A percentile compares a stretch with the other conserved stretches of the same genome.
phyloP scores from a whole-genome alignment of 495 filamentous ascomycete species.

The Lineolata rhizophorae region DNA sequence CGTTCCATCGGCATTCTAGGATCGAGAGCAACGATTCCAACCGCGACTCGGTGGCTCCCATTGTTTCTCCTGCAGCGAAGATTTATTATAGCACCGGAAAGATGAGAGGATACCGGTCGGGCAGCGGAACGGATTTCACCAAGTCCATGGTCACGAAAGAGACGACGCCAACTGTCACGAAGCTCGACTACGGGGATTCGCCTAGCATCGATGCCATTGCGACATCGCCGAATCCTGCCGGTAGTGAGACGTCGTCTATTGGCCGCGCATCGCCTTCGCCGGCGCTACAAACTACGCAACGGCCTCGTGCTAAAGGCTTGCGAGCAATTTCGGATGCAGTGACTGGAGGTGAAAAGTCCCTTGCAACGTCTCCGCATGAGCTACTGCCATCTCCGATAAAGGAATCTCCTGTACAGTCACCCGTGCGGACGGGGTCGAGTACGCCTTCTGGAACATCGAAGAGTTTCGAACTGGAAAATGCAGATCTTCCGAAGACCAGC shows the following conservation, averaged over 20 bases:
- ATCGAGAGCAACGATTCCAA: conserved; percentile 16
- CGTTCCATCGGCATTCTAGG: conserved; percentile 9
- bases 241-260: conserved; percentile 27
- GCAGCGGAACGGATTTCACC: conserved; percentile 4
- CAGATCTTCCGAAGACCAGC: conserved; percentile 29
- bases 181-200: conserved; percentile 32
- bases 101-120: conserved; percentile 21
- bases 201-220: conserved; percentile 24
- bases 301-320: conserved; percentile 31
- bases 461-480: conserved; percentile 49
- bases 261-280: conserved; percentile 25
- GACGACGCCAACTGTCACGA: conserved; percentile 36
- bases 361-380: conserved; percentile 25
- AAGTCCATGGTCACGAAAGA: conserved; percentile 26
- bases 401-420: conserved; percentile 43
- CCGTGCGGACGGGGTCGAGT: conserved; percentile 59
- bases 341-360: conserved; percentile 35
- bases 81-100: conserved; percentile 33
- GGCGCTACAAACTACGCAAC: conserved; percentile 6
- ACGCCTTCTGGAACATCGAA: conserved; percentile 62
- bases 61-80: conserved; percentile 8
- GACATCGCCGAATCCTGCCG: conserved; percentile 24
- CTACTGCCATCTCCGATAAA: conserved; percentile 36
- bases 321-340: conserved; percentile 66
- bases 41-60: conserved; percentile 20